phyloP scores from a whole-genome alignment of 2,329 filamentous ascomycete genomes.

The Aspergillus viridinutans region DNA sequence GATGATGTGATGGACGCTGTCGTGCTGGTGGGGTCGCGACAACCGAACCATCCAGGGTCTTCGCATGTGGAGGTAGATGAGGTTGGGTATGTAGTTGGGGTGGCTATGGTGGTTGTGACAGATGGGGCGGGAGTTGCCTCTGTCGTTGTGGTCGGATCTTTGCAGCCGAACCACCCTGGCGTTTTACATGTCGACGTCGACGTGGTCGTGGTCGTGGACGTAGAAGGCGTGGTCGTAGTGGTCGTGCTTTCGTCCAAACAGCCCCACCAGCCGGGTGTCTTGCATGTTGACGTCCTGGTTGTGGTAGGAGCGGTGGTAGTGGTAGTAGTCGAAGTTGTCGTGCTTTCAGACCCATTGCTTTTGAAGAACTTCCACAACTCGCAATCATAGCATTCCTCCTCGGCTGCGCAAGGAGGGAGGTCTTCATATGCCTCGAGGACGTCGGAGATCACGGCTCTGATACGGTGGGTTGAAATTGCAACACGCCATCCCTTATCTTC shows the following conservation, averaged over 20 bases:
- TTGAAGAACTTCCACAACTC: slow-evolving; percentile 92
- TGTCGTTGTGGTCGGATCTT: slow-evolving; percentile 31
- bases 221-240: slow-evolving; percentile 26
- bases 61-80: slow-evolving; percentile 19
- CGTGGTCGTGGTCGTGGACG: slow-evolving; percentile 24
- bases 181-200: slow-evolving; percentile 33
- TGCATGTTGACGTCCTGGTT: slow-evolving; percentile 36
- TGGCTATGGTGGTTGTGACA: slow-evolving; percentile 14
- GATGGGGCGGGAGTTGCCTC: slow-evolving; percentile 14
- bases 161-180: slow-evolving; percentile 39
- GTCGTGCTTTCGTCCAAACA: slow-evolving; percentile 35
- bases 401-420: slow-evolving; percentile 71
- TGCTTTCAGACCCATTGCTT: slow-evolving; percentile 79
- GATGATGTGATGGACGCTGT: slow-evolving; percentile 11
- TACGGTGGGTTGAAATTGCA: slow-evolving; percentile 85
- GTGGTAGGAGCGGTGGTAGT: slow-evolving; percentile 29
- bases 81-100: slow-evolving; percentile 10
- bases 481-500: slow-evolving; percentile 88
- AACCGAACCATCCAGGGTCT: slow-evolving; percentile 34
- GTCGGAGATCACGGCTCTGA: slow-evolving; percentile 80
- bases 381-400: slow-evolving; percentile 82
- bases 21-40: slow-evolving; percentile 24
- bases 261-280: slow-evolving; percentile 43
- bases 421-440: slow-evolving; percentile 78
- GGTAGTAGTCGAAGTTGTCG: slow-evolving; percentile 40